phyloP scores from a whole-genome alignment of 257 asterid genomes.

The Solanum neorickii region DNA sequence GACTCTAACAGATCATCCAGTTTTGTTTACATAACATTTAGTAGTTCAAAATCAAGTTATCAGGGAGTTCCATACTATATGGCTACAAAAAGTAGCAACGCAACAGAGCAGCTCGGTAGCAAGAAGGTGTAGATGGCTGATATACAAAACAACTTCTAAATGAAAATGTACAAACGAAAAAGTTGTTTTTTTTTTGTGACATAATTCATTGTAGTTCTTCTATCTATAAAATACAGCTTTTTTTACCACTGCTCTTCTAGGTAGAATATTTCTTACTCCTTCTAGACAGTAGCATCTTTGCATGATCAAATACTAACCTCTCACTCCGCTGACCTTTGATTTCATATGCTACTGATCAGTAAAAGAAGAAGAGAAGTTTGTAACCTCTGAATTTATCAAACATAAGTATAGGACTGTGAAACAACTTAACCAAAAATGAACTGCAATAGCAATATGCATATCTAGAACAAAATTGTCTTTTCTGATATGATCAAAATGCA shows the following conservation, averaged over 20 bases:
- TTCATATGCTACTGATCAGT: not conserved
- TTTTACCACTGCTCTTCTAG: not conserved
- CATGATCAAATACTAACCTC: not conserved
- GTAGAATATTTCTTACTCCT: not conserved
- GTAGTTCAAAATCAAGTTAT: not conserved
- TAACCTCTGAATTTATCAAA: not conserved
- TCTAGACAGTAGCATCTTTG: not conserved
- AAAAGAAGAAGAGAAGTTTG: not conserved
- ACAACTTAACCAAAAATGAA: not conserved
- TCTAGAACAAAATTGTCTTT: not conserved
- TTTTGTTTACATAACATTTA: not conserved
- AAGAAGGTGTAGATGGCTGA: not conserved
- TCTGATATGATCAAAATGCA: not conserved
- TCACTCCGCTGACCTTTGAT: not conserved
- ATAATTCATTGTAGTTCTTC: not conserved
- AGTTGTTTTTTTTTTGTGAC: not conserved
- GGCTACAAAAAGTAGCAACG: not conserved
- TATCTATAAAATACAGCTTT: not conserved
- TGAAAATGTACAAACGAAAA: not conserved
- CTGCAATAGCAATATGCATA: not conserved
- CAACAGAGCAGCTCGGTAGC: not conserved
- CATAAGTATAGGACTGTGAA: not conserved
- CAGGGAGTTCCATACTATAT: not conserved
- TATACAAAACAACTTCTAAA: not conserved
- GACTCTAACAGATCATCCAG: not conserved